Conservation (phyloP, 129 eudicot genomes). For the Calendula officinalis region DNA sequence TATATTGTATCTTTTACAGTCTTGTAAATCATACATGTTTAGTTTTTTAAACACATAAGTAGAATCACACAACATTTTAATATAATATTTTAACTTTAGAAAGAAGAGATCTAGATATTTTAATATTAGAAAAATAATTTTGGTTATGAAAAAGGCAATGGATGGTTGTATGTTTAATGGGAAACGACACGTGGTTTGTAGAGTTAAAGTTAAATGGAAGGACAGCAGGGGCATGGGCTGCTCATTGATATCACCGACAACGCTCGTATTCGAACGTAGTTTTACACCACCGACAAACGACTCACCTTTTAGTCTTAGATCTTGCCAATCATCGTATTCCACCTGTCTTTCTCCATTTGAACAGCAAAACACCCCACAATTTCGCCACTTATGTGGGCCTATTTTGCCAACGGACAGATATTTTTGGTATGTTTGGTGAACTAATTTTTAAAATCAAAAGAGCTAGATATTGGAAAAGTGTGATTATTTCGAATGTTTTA, state of each 20-base stretch:
- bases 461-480: too few species aligned
- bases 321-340: constrained; percentile 19
- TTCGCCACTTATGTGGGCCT: constrained; percentile 3
- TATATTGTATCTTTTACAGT: too few species aligned
- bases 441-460: too few species aligned
- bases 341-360: constrained; percentile 8
- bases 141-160: not conserved
- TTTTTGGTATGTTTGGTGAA: too few species aligned
- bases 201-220: not conserved
- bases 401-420: not conserved
- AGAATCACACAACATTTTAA: too few species aligned
- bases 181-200: not conserved
- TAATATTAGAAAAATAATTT: not conserved
- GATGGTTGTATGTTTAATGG: not conserved
- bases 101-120: not conserved
- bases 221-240: constrained; percentile 7
- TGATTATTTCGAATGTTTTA: too few species aligned
- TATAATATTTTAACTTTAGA: too few species aligned
- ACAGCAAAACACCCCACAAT: not conserved
- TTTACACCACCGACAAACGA: constrained; percentile 24
- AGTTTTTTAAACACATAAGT: too few species aligned
- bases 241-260: constrained; percentile 28
- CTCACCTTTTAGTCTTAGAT: constrained; percentile 5
- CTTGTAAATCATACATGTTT: too few species aligned
- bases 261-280: constrained; percentile 6